A percentile compares a stretch with the other conserved stretches of the same genome.
Evolutionary conservation across 805 yeast genomes (phyloP).

Genomic region (Suhomyces emberorum): DNA sequence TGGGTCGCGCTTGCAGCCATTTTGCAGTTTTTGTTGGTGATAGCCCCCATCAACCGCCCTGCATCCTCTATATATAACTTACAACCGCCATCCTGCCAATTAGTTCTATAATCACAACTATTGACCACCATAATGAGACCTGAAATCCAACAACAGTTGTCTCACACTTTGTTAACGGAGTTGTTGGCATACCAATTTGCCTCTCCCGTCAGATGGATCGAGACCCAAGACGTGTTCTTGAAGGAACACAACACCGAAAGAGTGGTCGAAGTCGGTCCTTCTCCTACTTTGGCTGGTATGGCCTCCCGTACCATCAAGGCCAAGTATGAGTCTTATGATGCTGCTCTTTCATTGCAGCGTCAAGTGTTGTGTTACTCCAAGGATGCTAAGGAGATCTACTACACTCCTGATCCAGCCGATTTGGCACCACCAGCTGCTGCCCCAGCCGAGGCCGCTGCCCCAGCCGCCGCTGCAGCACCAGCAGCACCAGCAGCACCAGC

Average conservation of each 20-base stretch:
- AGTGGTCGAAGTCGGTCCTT: constrained; percentile 97
- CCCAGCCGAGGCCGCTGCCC: constrained; percentile 43
- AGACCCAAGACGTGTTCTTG: constrained; percentile 96
- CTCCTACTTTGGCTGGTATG: constrained; percentile 98
- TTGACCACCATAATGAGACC: constrained; percentile 60
- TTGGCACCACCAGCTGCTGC: constrained; percentile 31
- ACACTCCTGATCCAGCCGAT: constrained; percentile 78
- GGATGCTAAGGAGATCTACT: constrained; percentile 94
- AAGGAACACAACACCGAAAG: constrained; percentile 94
- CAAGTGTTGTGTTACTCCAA: constrained; percentile 94
- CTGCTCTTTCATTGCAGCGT: constrained; percentile 90
- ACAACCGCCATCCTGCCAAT: not conserved
- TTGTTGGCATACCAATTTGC: constrained; percentile 98
- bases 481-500: constrained; percentile 59
- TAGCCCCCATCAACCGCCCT: not conserved
- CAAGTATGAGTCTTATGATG: constrained; percentile 96
- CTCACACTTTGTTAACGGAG: constrained; percentile 92
- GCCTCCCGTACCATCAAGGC: constrained; percentile 93
- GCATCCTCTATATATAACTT: not conserved
- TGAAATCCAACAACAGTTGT: constrained; percentile 95
- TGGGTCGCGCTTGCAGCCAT: constrained; percentile 3
- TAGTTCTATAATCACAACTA: not conserved
- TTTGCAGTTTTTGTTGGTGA: constrained; percentile 1
- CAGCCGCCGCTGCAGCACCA: constrained; percentile 51
- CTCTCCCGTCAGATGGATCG: constrained; percentile 99